phyloP scores from a whole-genome alignment of 2,329 filamentous ascomycete species.

The Colletotrichum sp. region DNA sequence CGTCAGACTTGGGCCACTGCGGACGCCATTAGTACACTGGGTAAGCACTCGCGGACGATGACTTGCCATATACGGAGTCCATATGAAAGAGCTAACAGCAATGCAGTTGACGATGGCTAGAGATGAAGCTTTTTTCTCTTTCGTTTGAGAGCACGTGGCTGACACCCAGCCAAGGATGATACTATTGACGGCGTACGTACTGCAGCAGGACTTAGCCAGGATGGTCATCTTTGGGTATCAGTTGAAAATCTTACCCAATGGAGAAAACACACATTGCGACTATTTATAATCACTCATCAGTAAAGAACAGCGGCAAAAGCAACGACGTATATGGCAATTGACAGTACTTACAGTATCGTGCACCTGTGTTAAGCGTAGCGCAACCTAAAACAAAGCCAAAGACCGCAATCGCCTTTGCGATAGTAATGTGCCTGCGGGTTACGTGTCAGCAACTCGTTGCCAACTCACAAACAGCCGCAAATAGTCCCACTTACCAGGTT shows the following conservation, averaged over 20 bases:
- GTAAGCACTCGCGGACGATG: background rate
- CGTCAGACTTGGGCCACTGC: conserved; percentile 37
- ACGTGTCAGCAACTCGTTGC: too few species aligned
- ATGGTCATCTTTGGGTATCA: background rate
- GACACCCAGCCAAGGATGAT: conserved; percentile 42
- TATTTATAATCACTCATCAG: background rate
- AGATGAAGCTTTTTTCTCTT: conserved; percentile 42
- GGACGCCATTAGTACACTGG: background rate
- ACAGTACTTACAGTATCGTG: conserved; percentile 24
- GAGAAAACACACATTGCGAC: conserved; percentile 34
- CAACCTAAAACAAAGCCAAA: conserved; percentile 22
- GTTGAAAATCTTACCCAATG: background rate
- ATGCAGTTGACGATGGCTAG: conserved; percentile 35
- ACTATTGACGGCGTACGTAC: conserved; percentile 36
- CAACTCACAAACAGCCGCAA: too few species aligned
- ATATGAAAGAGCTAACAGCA: conserved; percentile 23
- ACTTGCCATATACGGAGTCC: conserved; percentile 19
- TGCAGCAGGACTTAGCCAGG: background rate
- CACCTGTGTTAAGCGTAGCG: conserved; percentile 34
- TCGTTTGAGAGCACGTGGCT: conserved; percentile 40
- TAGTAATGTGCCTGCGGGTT: conserved; percentile 1
- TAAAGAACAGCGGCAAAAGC: too few species aligned
- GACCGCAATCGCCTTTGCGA: conserved; percentile 10
- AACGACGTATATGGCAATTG: too few species aligned
- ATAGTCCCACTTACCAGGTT: background rate